Conservation (phyloP, 169 alveolate genomes). For the Prorocentrum cordatum region DNA sequence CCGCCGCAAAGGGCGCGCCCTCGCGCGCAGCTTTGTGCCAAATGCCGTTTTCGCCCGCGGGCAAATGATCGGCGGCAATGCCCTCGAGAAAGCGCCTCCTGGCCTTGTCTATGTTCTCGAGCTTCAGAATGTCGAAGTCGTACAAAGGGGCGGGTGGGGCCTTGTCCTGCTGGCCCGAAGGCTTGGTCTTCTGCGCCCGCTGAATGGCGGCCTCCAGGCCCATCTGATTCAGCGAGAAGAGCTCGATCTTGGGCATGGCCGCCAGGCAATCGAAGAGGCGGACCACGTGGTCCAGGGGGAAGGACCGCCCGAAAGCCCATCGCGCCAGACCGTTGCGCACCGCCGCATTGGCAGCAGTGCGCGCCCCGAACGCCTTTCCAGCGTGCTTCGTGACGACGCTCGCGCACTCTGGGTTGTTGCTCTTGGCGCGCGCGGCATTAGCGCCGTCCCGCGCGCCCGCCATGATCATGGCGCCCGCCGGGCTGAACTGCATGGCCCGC, state of each 20-base stretch:
- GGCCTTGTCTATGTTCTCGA: not conserved
- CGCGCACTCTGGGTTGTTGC: too few relatives aligned
- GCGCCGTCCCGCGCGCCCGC: too few relatives aligned
- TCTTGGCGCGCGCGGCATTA: too few relatives aligned
- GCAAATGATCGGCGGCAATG: not conserved
- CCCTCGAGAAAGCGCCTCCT: not conserved
- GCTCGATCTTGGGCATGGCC: not conserved
- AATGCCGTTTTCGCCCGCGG: not conserved
- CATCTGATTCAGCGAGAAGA: not conserved
- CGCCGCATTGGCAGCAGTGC: too few relatives aligned
- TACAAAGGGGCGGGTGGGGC: too few relatives aligned
- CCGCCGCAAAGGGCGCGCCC: not conserved
- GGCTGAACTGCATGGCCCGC: too few relatives aligned
- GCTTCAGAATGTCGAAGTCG: not conserved
- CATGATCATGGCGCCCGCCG: too few relatives aligned
- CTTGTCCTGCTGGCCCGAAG: not conserved
- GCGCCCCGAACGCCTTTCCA: too few relatives aligned
- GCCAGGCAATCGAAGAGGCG: not conserved
- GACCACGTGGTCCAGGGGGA: not conserved
- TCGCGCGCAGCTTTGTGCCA: not conserved
- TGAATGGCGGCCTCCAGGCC: not conserved
- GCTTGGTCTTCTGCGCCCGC: not conserved
- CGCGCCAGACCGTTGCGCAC: too few relatives aligned
- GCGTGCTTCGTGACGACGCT: too few relatives aligned
- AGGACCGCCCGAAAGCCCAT: not conserved